Percentiles rank a stretch among this genome's conserved stretches.
phyloP scores from a whole-genome alignment of 2,329 filamentous ascomycete genomes.

The Juglanconis juglandina region DNA sequence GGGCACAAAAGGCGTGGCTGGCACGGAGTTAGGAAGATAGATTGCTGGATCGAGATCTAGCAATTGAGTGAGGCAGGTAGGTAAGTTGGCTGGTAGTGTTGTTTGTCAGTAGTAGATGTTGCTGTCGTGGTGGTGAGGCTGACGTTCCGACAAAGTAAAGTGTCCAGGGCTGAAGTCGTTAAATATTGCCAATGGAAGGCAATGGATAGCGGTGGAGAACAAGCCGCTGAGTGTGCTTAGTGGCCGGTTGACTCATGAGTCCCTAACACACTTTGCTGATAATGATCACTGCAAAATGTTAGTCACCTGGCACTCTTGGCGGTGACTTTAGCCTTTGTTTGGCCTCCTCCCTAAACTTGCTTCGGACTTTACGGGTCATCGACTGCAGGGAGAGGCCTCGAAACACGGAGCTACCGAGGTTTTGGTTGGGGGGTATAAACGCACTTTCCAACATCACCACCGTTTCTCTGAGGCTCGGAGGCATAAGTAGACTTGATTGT shows the following conservation, averaged over 20 bases:
- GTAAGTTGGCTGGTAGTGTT: neutral
- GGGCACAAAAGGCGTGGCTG: neutral
- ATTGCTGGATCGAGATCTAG: neutral
- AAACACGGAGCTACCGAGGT: neutral
- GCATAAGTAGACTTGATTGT: neutral
- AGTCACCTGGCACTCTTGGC: neutral
- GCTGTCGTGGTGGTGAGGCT: constrained; percentile 8
- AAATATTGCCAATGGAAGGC: constrained; percentile 24
- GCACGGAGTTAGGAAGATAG: neutral
- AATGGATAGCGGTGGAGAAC: constrained; percentile 29
- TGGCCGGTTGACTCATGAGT: neutral
- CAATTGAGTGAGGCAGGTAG: neutral
- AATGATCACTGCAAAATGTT: neutral
- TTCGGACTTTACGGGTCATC: neutral
- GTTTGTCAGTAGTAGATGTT: constrained; percentile 3
- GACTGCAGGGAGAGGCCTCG: neutral
- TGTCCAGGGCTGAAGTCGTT: constrained; percentile 6
- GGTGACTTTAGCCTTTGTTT: neutral
- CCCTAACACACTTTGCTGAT: neutral
- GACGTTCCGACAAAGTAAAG: neutral
- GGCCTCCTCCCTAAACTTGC: neutral
- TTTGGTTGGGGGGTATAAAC: neutral
- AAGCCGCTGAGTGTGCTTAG: neutral
- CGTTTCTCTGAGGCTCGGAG: neutral
- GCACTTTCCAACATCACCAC: neutral